These are phyloP conservation scores for Aquanectria penicillioides DNA, from an alignment of 2,329 filamentous ascomycete species.

Conservation along the genomic window DNA sequence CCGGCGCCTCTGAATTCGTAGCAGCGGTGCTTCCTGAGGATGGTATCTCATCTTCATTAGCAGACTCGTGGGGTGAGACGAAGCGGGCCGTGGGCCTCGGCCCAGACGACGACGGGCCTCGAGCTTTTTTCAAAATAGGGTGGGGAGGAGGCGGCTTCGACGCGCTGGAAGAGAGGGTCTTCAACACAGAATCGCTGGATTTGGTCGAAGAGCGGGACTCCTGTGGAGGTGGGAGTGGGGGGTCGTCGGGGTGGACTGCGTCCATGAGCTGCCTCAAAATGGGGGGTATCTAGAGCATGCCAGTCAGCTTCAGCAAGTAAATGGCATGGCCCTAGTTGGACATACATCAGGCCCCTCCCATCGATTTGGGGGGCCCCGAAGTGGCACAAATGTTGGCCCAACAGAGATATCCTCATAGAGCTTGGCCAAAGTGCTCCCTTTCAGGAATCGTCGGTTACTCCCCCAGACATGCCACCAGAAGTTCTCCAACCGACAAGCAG, in stretches of 20 bases:
- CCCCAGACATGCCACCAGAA: slow-evolving; percentile 76
- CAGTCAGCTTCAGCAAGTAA: slow-evolving; percentile 20
- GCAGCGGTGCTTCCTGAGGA: slow-evolving; percentile 54
- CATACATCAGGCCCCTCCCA: slow-evolving; percentile 62
- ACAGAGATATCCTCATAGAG: slow-evolving; percentile 68
- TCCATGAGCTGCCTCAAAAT: slow-evolving; percentile 44
- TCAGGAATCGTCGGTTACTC: slow-evolving; percentile 63
- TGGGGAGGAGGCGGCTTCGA: slow-evolving; percentile 60
- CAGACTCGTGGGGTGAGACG: slow-evolving; percentile 62
- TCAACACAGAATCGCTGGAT: slow-evolving; percentile 34
- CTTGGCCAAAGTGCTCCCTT: slow-evolving; percentile 63
- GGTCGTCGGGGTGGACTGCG: slow-evolving; percentile 30
- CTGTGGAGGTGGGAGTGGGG: slow-evolving; percentile 26
- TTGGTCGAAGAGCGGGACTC: slow-evolving; percentile 29
- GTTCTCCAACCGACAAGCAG: slow-evolving; percentile 69
- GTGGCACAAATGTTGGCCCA: slow-evolving; percentile 66
- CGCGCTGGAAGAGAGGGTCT: slow-evolving; percentile 51
- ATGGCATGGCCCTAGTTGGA: slow-evolving; percentile 19
- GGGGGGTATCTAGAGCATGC: slow-evolving; percentile 40
- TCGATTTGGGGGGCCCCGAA: slow-evolving; percentile 63
- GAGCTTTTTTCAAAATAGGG: slow-evolving; percentile 69
- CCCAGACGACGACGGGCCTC: slow-evolving; percentile 62
- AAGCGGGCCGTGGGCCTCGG: slow-evolving; percentile 71
- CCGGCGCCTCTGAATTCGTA: slow-evolving; percentile 44
- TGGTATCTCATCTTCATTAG: slow-evolving; percentile 53